Evolutionary conservation across 2,329 filamentous ascomycete species (phyloP).

Genomic region (Aspergillus puulaauensis): DNA sequence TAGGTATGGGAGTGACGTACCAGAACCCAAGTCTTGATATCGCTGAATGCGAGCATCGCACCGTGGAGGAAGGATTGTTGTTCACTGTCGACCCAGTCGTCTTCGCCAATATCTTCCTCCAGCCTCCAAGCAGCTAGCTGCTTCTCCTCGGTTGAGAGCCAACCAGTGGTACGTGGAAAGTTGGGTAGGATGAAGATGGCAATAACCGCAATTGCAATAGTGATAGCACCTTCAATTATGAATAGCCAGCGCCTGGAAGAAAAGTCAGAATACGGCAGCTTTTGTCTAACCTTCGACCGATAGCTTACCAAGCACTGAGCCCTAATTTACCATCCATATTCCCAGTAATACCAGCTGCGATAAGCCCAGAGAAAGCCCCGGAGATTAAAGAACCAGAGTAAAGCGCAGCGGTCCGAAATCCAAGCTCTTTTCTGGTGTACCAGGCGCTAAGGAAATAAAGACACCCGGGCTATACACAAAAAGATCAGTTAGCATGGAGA

Average conservation of each 20-base stretch:
- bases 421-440: too few relatives aligned
- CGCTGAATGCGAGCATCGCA: conserved; percentile 56
- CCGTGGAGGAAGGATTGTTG: conserved; percentile 54
- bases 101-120: conserved; percentile 64
- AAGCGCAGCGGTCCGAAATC: too few relatives aligned
- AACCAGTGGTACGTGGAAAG: conserved; percentile 60
- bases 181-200: conserved; percentile 65
- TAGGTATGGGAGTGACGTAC: too few relatives aligned
- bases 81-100: conserved; percentile 59
- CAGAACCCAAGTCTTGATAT: too few relatives aligned
- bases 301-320: conserved; percentile 56
- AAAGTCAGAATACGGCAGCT: too few relatives aligned
- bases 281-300: background rate
- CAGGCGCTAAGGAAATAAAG: too few relatives aligned
- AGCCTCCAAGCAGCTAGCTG: conserved; percentile 60
- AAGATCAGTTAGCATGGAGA: too few relatives aligned
- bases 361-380: conserved; percentile 53
- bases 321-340: conserved; percentile 60
- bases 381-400: too few relatives aligned
- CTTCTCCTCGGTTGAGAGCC: conserved; percentile 46
- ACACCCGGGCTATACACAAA: too few relatives aligned
- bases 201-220: conserved; percentile 58
- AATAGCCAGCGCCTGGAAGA: too few relatives aligned
- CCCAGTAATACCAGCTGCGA: conserved; percentile 64
- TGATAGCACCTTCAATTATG: conserved; percentile 53